A percentile compares a stretch with the other conserved stretches of the same genome.
Evolutionary conservation across 305 asterid species (phyloP).

Genomic region (Fraxinus velutina): DNA sequence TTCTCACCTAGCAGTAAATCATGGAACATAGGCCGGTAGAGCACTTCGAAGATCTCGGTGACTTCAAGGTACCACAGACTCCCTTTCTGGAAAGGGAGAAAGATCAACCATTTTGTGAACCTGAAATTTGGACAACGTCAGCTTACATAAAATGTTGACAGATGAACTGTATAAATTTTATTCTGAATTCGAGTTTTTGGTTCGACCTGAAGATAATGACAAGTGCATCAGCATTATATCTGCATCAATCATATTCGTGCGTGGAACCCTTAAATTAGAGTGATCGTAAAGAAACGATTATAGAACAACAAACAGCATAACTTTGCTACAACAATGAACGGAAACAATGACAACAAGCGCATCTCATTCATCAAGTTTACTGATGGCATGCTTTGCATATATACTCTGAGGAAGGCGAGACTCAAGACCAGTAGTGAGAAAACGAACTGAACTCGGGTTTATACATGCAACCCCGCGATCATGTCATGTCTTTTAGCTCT

Average conservation of each 20-base stretch:
- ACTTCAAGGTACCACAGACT: conserved; percentile 87
- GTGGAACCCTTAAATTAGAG: neutral
- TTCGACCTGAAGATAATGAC: neutral
- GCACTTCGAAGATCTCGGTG: conserved; percentile 67
- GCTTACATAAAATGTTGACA: neutral
- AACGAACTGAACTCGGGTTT: neutral
- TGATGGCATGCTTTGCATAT: neutral
- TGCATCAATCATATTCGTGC: neutral
- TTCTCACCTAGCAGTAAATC: conserved; percentile 28
- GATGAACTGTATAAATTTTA: neutral
- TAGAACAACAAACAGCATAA: neutral
- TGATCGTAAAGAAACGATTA: neutral
- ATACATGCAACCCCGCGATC: neutral
- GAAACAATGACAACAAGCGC: neutral
- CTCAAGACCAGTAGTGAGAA: neutral
- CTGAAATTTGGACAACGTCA: conserved; percentile 37
- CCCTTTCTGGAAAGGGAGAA: conserved; percentile 69
- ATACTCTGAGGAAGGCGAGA: neutral
- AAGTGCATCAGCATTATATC: neutral
- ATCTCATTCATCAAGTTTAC: neutral
- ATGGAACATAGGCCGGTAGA: conserved; percentile 53
- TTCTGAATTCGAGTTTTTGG: neutral
- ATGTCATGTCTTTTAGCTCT: neutral
- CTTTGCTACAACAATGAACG: neutral
- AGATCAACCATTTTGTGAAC: conserved; percentile 85